Evolutionary conservation across 2,329 filamentous ascomycete genomes (phyloP).

Genomic region (Rhinocladiella similis): DNA sequence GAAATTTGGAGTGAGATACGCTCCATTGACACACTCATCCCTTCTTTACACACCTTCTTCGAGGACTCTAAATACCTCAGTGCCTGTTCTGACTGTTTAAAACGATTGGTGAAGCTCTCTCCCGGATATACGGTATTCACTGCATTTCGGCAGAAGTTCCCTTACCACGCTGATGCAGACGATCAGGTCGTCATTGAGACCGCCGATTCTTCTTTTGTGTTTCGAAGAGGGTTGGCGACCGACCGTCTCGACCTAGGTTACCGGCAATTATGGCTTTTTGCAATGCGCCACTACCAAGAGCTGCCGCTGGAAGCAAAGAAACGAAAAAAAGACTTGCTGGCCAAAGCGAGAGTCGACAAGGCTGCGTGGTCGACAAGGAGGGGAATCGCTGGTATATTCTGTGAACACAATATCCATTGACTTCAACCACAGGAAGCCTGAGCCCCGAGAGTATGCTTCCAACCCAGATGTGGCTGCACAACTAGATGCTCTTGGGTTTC

Average conservation of each 20-base stretch:
- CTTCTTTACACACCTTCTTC: constrained; percentile 41
- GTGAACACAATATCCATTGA: no score
- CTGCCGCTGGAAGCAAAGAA: constrained; percentile 2
- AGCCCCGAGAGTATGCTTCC: no score
- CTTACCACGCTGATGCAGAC: background rate
- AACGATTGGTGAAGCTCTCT: constrained; percentile 19
- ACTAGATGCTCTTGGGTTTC: no score
- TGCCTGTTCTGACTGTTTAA: constrained; percentile 31
- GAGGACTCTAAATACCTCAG: constrained; percentile 39
- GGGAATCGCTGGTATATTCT: no score
- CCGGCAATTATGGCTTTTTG: constrained; percentile 4
- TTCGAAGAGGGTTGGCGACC: constrained; percentile 1
- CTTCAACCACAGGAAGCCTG: no score
- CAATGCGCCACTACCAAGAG: constrained; percentile 4
- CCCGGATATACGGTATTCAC: constrained; percentile 1
- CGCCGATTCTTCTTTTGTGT: no score
- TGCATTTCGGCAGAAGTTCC: background rate
- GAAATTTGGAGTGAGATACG: background rate
- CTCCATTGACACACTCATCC: no score
- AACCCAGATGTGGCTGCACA: no score
- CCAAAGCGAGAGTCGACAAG: background rate
- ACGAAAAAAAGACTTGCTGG: constrained; percentile 9
- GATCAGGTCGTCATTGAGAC: no score
- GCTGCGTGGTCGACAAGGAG: no score
- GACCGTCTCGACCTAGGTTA: constrained; percentile 2